Conservation (phyloP, 1,284 basidiomycete species). For the Lignosus rhinocerotis region DNA sequence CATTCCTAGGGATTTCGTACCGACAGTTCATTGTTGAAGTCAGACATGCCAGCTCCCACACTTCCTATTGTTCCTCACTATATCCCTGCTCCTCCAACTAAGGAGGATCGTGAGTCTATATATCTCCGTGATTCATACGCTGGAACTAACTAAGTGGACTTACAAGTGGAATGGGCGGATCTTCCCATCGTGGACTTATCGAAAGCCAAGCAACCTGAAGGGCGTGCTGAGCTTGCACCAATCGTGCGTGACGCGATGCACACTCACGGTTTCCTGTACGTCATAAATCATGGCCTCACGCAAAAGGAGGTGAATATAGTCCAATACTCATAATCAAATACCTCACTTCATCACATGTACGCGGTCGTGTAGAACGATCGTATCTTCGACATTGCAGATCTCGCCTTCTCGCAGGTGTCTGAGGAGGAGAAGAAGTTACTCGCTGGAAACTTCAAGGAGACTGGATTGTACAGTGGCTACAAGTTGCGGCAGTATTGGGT, state of each 20-base stretch:
- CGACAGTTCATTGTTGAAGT: neutral
- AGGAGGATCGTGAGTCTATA: slow-evolving; percentile 35
- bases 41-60: neutral
- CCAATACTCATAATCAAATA: neutral
- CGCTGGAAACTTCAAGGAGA: slow-evolving; percentile 46
- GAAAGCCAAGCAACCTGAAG: slow-evolving; percentile 46
- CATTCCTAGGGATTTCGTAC: neutral
- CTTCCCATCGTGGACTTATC: slow-evolving; percentile 68
- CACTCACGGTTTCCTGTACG: slow-evolving; percentile 65
- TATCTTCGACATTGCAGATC: slow-evolving; percentile 64
- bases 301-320: slow-evolving; percentile 41
- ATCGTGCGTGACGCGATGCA: slow-evolving; percentile 58
- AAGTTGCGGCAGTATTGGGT: slow-evolving; percentile 50
- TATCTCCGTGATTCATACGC: neutral
- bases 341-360: slow-evolving; percentile 10
- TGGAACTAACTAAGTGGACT: too few species aligned
- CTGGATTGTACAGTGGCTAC: slow-evolving; percentile 61
- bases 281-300: slow-evolving; percentile 57
- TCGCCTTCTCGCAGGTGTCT: slow-evolving; percentile 54
- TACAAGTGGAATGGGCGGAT: slow-evolving; percentile 64
- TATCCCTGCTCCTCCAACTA: slow-evolving; percentile 35
- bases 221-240: slow-evolving; percentile 46
- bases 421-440: slow-evolving; percentile 61
- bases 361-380: slow-evolving; percentile 37
- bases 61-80: slow-evolving; percentile 39